Percentiles rank a stretch among this genome's conserved stretches.
phyloP scores from a whole-genome alignment of 176 grass and related monocot species.

The bread wheat (Triticum aestivum) region IWGSC_CS_RefSeq_v2.1 NC_057805.1:476321593-476322092 shows the following conservation, averaged over 20 bases:
- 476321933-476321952: slow-evolving; percentile 35
- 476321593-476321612: slow-evolving; percentile 49
- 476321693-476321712: slow-evolving; percentile 33
- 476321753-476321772: slow-evolving; percentile 52
- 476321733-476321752: slow-evolving; percentile 72
- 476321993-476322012: slow-evolving; percentile 19
- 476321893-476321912: slow-evolving; percentile 55
- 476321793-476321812: slow-evolving; percentile 55
- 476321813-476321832: slow-evolving; percentile 69
- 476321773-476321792: slow-evolving; percentile 46
- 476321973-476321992: background rate
- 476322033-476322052: slow-evolving; percentile 39
- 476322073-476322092: slow-evolving; percentile 13
- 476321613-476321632: slow-evolving; percentile 50
- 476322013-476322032: slow-evolving; percentile 53
- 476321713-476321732: slow-evolving; percentile 70
- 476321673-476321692: slow-evolving; percentile 33
- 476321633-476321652: slow-evolving; percentile 47
- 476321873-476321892: slow-evolving; percentile 80
- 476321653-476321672: slow-evolving; percentile 66
- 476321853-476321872: slow-evolving; percentile 68
- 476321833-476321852: slow-evolving; percentile 70
- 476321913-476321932: slow-evolving; percentile 60
- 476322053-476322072: slow-evolving; percentile 32
- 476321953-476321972: background rate